Conservation (phyloP, 305 asterid genomes). For the Nicotiana rustica region DNA sequence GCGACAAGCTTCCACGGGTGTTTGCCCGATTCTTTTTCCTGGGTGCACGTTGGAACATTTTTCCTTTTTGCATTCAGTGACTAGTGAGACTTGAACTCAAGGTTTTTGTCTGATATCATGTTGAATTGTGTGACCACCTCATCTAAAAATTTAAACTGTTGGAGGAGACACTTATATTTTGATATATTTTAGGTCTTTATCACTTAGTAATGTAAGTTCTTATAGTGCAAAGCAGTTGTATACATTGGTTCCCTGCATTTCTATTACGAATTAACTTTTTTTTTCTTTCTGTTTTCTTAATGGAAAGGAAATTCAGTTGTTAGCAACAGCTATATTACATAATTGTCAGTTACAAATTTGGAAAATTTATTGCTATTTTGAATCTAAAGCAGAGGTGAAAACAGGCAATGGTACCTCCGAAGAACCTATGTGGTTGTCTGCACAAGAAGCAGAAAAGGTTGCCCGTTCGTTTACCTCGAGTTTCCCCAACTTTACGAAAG, state of each 20-base stretch:
- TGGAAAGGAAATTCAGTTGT: conserved; percentile 19
- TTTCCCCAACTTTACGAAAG: conserved; percentile 74
- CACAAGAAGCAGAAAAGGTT: conserved; percentile 79
- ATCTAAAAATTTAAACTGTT: not conserved
- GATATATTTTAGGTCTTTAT: not conserved
- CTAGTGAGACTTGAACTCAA: not conserved
- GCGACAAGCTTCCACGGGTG: not conserved
- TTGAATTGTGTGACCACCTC: no score
- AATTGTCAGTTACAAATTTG: not conserved
- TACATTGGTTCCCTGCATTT: conserved; percentile 17
- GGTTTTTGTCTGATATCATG: not conserved
- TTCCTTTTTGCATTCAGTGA: not conserved
- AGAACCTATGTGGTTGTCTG: conserved; percentile 64
- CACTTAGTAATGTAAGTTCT: not conserved
- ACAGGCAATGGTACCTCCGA: conserved; percentile 46
- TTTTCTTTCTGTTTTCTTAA: not conserved
- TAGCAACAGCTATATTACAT: not conserved
- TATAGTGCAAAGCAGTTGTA: conserved; percentile 4
- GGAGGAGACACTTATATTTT: not conserved
- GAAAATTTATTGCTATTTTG: conserved; percentile 30
- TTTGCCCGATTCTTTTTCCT: not conserved
- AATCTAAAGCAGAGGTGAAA: conserved; percentile 56
- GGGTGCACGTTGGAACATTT: not conserved
- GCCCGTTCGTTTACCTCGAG: conserved; percentile 75
- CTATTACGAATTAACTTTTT: not conserved